Conservation (phyloP, 192 early-diverging fungal genomes). For the Cetraspora pellucida region DNA sequence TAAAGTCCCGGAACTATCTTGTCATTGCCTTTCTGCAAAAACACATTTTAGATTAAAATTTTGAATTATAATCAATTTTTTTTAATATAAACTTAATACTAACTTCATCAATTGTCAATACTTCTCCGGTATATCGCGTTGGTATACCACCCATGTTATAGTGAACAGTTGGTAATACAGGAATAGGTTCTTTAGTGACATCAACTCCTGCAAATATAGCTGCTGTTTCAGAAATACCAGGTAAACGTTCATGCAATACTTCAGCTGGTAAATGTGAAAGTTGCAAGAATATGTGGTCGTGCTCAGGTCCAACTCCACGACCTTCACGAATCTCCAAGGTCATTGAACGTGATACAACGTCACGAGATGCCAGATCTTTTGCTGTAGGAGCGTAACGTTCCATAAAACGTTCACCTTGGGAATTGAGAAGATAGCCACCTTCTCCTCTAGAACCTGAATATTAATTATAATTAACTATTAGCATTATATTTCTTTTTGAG, state of each 20-base stretch:
- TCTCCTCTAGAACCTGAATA: slow-evolving; percentile 80
- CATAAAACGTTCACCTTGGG: slow-evolving; percentile 98
- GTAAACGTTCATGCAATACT: slow-evolving; percentile 88
- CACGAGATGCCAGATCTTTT: slow-evolving; percentile 97
- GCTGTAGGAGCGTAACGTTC: slow-evolving; percentile 98
- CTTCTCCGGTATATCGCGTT: slow-evolving; percentile 96
- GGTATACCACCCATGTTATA: slow-evolving; percentile 99
- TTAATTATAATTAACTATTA: neutral
- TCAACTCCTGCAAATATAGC: slow-evolving; percentile 98
- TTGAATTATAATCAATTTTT: neutral
- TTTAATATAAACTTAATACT: neutral
- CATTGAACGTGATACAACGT: slow-evolving; percentile 98
- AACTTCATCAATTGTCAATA: slow-evolving; percentile 69
- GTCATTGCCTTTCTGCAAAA: slow-evolving; percentile 74
- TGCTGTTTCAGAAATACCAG: slow-evolving; percentile 98
- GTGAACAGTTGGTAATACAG: slow-evolving; percentile 98
- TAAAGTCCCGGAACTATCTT: slow-evolving; percentile 95
- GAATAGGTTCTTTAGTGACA: slow-evolving; percentile 99
- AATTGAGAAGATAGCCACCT: slow-evolving; percentile 96
- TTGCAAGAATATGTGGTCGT: slow-evolving; percentile 96
- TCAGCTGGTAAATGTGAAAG: slow-evolving; percentile 92
- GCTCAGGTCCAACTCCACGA: slow-evolving; percentile 93
- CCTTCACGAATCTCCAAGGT: slow-evolving; percentile 98
- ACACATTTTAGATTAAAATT: neutral
- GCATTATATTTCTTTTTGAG: neutral